A percentile compares a stretch with the other conserved stretches of the same genome.
Conservation (phyloP, 169 alveolate species). For the Ichthyophthirius multifiliis region DNA sequence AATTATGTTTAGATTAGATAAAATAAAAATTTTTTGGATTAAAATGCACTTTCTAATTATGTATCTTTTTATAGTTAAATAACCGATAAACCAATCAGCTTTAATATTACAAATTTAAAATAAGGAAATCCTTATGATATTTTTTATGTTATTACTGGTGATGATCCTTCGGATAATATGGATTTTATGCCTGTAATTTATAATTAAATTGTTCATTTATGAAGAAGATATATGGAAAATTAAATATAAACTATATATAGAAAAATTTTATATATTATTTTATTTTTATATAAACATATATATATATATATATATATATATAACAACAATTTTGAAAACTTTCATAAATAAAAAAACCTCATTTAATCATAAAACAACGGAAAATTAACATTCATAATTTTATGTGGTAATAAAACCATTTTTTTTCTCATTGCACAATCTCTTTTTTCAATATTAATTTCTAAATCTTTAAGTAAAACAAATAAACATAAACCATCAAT, state of each 20-base stretch:
- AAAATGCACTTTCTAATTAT: background rate
- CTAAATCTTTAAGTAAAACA: background rate
- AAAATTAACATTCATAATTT: background rate
- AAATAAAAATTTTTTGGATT: background rate
- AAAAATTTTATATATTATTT: too few relatives aligned
- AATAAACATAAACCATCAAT: background rate
- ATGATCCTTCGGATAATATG: conserved; percentile 1
- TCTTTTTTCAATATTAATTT: background rate
- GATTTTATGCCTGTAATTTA: background rate
- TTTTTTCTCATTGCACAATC: conserved; percentile 7
- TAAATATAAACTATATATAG: too few relatives aligned
- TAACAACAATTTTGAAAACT: too few relatives aligned
- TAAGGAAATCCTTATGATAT: background rate
- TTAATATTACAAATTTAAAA: background rate
- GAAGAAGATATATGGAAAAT: too few relatives aligned
- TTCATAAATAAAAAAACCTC: too few relatives aligned
- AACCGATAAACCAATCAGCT: background rate
- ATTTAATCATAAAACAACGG: conserved; percentile 5
- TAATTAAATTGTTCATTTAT: too few relatives aligned
- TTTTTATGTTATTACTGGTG: background rate
- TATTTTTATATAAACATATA: too few relatives aligned
- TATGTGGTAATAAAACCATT: conserved; percentile 8
- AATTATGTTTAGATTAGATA: background rate
- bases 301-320: too few relatives aligned
- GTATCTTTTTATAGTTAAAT: background rate